Evolutionary conservation across 768 basidiomycete genomes (phyloP).

Genomic region (Melanogaster broomeanus): DNA sequence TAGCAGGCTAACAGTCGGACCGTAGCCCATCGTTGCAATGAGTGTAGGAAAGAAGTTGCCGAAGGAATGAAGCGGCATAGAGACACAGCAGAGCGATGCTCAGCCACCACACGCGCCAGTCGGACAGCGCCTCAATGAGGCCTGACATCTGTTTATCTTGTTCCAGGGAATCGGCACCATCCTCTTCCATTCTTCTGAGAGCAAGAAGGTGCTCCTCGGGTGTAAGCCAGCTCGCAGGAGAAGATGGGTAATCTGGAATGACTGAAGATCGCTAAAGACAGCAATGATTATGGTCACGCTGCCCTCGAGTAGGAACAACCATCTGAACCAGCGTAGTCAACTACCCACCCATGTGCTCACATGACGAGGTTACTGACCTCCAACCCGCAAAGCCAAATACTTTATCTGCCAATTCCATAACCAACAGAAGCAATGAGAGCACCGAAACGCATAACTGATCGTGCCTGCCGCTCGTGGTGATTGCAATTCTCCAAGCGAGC

Average conservation of each 20-base stretch:
- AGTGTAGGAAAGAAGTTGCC: conserved; percentile 63
- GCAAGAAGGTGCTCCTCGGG: conserved; percentile 54
- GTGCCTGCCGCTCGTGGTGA: conserved; percentile 70
- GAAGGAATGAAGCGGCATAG: conserved; percentile 59
- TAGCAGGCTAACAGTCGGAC: not conserved
- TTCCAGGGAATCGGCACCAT: conserved; percentile 39
- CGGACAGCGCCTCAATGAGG: conserved; percentile 54
- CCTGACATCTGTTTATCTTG: conserved; percentile 39
- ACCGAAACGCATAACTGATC: conserved; percentile 78
- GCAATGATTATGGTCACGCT: conserved; percentile 51
- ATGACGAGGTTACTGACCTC: conserved; percentile 47
- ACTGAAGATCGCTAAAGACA: conserved; percentile 54
- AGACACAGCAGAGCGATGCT: conserved; percentile 60
- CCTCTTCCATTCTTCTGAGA: conserved; percentile 58
- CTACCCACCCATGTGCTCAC: not conserved
- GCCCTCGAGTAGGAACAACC: conserved; percentile 71
- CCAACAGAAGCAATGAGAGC: conserved; percentile 72
- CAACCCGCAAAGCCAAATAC: conserved; percentile 68
- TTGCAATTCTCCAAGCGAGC: conserved; percentile 63
- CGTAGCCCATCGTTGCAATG: not conserved
- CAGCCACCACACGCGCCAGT: conserved; percentile 83
- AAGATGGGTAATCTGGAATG: conserved; percentile 70
- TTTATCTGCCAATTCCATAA: conserved; percentile 67
- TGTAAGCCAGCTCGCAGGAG: conserved; percentile 55
- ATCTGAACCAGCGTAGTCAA: conserved; percentile 38